Evolutionary conservation across 306 rosid genomes (phyloP).

Genomic region (Carpinus viminea): DNA sequence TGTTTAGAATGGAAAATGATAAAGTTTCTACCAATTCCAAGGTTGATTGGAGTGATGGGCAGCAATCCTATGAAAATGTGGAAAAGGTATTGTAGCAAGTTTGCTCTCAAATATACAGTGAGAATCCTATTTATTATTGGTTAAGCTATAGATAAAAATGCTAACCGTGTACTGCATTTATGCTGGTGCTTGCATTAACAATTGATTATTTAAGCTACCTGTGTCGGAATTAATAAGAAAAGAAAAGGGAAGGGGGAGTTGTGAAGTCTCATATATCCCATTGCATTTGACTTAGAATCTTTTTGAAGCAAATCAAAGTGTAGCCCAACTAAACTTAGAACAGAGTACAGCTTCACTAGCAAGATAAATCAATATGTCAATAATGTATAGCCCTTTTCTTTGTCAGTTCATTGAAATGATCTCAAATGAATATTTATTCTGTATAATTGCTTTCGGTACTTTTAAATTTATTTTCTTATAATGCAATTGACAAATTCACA

Average conservation of each 20-base stretch:
- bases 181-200: not conserved
- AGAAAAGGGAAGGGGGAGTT: not conserved
- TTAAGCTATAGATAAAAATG: not conserved
- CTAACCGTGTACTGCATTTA: not conserved
- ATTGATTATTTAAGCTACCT: not conserved
- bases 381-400: not conserved
- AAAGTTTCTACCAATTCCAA: constrained; percentile 39
- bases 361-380: not conserved
- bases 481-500: constrained; percentile 11
- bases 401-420: not conserved
- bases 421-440: not conserved
- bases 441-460: not conserved
- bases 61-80: constrained; percentile 21
- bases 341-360: not conserved
- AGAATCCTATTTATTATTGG: constrained; percentile 10
- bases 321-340: not conserved
- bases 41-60: constrained; percentile 34
- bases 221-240: not conserved
- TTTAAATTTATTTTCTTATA: not conserved
- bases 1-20: constrained; percentile 34
- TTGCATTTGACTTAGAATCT: not conserved
- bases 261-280: not conserved
- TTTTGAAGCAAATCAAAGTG: not conserved
- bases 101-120: not conserved
- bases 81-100: constrained; percentile 47